Evolutionary conservation across 2,329 filamentous ascomycete species (phyloP), one percentile per base, ranked within the genome.

Genomic region (Arachnomyces sp.): DNA sequence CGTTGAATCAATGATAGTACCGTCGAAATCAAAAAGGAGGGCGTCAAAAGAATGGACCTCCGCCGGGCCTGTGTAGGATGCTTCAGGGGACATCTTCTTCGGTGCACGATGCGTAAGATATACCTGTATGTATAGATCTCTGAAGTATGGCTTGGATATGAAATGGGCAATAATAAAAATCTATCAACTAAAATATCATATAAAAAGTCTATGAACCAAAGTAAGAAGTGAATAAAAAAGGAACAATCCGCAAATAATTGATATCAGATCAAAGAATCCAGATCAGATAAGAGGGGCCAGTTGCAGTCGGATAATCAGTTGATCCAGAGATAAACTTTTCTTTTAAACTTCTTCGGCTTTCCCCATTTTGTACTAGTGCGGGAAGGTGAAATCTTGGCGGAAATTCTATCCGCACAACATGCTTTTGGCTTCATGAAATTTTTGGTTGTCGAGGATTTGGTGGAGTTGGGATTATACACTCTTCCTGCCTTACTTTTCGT

Each of bases 1-100:
- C 35, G 67, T 70, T 17, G 65, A 68, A 47, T 70, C 67, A 32
- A 70, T 59, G 37, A 70, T 68, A 18, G 67, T 70, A 7, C 66
- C 66, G 48, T 69, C 66, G 49, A 70, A 70, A 46, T 70, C 66
- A 38, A 68, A 68, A n/a, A 69, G 59, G 2, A 70, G 42, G 7
- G 62, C 65, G 47, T 67, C 59, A 36, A 67, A 66, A 18, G 56
- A 54, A 43, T 59, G 52, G 25, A 59, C 44, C 47, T 66, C 56
- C 18, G 61, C 44, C 35, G 63, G 57, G 17, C 60, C 65, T 40
- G 64, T 64, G 49, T 67, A 68, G 2, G 59, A 57, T 40, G 53
- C 51, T 41, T 54, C 41, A 29, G 29, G 18, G 15, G 16, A 25
- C 34, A 32, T 32, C 16, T 30, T 31, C 14, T 37, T 13, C 15